Conservation (phyloP, 2,329 filamentous ascomycete genomes). For the Cordyceps cateniannulata region DNA sequence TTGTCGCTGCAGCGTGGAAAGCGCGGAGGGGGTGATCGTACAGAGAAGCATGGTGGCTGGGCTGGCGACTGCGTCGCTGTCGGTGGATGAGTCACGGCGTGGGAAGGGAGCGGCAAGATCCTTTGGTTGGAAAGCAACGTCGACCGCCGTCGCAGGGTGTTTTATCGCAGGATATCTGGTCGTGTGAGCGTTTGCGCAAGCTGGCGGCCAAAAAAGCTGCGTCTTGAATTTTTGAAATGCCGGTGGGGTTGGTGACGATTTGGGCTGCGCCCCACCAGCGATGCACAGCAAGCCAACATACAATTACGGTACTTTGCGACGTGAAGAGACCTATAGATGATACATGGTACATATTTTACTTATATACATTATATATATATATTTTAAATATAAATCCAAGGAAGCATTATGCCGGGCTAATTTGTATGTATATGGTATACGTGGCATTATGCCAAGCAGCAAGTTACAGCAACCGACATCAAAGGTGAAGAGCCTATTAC, state of each 20-base stretch:
- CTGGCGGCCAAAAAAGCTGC: background rate
- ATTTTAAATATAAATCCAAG: too few species aligned
- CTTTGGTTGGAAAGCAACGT: background rate
- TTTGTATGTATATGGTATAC: too few species aligned
- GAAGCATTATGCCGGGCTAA: too few species aligned
- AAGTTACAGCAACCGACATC: background rate
- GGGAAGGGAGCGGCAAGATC: background rate
- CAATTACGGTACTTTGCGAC: background rate
- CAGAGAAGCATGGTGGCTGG: constrained; percentile 55
- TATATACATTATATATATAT: too few species aligned
- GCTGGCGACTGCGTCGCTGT: background rate
- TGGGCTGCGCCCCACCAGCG: background rate
- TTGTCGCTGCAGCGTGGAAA: background rate
- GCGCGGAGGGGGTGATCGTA: constrained; percentile 29
- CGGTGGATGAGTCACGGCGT: background rate
- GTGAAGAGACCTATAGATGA: background rate
- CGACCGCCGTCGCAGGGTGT: background rate
- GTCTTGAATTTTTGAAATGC: constrained; percentile 7
- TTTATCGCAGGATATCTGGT: background rate
- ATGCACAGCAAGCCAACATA: background rate
- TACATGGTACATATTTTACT: background rate
- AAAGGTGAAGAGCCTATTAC: too few species aligned
- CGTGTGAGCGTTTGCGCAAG: background rate
- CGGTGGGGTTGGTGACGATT: constrained; percentile 13
- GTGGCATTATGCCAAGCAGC: background rate